A percentile compares a stretch with the other conserved stretches of the same genome.
These are phyloP conservation scores for Oryza australiensis DNA, from an alignment of 176 grass and related monocot species.

Conservation along the genomic window DNA sequence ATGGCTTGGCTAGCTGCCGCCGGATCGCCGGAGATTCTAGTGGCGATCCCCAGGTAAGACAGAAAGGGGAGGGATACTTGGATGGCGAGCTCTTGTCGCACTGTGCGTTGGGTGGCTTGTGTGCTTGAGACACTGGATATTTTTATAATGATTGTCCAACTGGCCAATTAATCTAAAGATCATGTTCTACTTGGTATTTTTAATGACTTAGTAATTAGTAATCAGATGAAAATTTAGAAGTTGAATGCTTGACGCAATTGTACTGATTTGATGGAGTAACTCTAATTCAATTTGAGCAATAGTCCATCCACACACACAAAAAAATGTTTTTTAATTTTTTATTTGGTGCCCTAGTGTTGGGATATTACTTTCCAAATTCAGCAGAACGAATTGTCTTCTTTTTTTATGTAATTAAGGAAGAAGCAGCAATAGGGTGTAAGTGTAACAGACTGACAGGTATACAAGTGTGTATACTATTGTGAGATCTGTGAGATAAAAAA, in stretches of 20 bases:
- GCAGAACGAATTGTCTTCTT: too few relatives aligned
- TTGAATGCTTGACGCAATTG: not conserved
- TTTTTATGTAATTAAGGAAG: too few relatives aligned
- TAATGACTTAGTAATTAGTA: not conserved
- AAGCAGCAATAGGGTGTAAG: too few relatives aligned
- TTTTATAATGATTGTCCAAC: not conserved
- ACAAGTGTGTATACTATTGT: too few relatives aligned
- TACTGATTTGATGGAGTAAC: not conserved
- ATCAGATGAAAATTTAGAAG: not conserved
- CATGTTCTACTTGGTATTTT: not conserved
- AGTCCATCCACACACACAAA: too few relatives aligned
- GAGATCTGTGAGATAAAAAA: too few relatives aligned
- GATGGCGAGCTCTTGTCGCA: conserved; percentile 11
- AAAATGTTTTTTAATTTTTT: too few relatives aligned
- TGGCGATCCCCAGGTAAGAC: not conserved
- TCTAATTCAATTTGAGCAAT: not conserved
- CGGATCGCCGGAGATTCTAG: not conserved
- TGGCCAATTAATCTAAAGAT: not conserved
- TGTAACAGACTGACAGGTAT: too few relatives aligned
- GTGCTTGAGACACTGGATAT: not conserved
- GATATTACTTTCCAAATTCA: too few relatives aligned
- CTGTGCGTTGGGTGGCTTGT: not conserved
- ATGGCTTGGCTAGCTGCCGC: not conserved
- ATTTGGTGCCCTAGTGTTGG: too few relatives aligned
- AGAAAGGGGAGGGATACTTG: conserved; percentile 16